phyloP scores from a whole-genome alignment of 306 rosid genomes.

The Trichosanthes cucumerina region DNA sequence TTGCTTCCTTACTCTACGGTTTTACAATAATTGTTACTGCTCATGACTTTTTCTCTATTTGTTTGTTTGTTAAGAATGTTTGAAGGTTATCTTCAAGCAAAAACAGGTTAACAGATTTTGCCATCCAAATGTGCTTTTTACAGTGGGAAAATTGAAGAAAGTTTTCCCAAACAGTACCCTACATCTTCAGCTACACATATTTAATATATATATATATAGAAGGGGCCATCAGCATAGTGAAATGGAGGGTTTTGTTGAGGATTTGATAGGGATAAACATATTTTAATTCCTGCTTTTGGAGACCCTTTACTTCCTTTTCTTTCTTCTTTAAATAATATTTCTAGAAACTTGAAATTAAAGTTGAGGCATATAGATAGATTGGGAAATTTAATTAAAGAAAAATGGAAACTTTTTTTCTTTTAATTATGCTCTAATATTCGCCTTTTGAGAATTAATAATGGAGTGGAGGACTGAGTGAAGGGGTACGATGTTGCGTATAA shows the following conservation, averaged over 20 bases:
- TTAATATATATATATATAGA: not conserved
- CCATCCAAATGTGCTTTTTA: not conserved
- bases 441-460: slow-evolving; percentile 15
- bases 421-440: slow-evolving; percentile 12
- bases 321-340: slow-evolving; percentile 7
- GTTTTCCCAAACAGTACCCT: not conserved
- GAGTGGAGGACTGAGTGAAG: slow-evolving; percentile 7
- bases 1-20: not conserved
- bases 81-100: not conserved
- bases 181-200: not conserved
- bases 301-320: slow-evolving; percentile 3
- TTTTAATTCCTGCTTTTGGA: slow-evolving; percentile 15
- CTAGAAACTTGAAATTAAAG: not conserved
- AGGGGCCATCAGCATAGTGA: slow-evolving; percentile 13
- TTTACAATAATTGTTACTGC: not conserved
- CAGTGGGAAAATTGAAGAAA: not conserved
- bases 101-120: not conserved
- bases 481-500: slow-evolving; percentile 32
- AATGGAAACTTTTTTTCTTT: not conserved
- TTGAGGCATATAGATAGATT: not conserved
- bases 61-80: not conserved
- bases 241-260: slow-evolving; percentile 1
- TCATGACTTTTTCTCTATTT: not conserved
- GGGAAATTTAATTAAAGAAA: not conserved
- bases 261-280: slow-evolving; percentile 25